Conservation (phyloP, 2,329 filamentous ascomycete genomes). For the Aplosporella prunicola region DNA sequence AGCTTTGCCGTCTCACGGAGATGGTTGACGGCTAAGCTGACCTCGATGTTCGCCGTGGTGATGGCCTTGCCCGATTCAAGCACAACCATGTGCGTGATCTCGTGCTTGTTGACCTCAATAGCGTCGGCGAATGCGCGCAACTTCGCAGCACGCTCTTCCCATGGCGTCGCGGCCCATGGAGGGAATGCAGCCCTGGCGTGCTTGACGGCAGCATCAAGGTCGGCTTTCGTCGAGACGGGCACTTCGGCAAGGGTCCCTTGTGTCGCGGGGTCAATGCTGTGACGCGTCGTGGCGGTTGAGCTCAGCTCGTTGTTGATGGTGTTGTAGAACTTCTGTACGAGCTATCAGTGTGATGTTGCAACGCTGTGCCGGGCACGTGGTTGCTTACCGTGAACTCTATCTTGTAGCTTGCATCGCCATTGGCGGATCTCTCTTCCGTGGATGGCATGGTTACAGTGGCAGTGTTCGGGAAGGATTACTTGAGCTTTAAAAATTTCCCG, state of each 20-base stretch:
- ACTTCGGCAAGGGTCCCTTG: slow-evolving; percentile 37
- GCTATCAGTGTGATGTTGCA: neutral
- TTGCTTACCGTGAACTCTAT: slow-evolving; percentile 1
- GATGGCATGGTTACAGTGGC: too few relatives aligned
- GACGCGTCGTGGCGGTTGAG: slow-evolving; percentile 33
- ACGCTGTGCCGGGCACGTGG: neutral
- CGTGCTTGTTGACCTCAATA: slow-evolving; percentile 16
- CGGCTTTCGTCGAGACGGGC: slow-evolving; percentile 36
- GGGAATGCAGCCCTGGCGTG: slow-evolving; percentile 36
- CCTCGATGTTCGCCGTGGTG: slow-evolving; percentile 14
- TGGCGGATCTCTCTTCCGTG: too few relatives aligned
- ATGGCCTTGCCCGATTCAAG: slow-evolving; percentile 19
- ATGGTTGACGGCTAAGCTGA: slow-evolving; percentile 15
- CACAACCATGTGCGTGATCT: slow-evolving; percentile 16
- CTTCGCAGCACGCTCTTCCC: slow-evolving; percentile 15
- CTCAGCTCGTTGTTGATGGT: slow-evolving; percentile 39
- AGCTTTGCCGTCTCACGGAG: slow-evolving; percentile 25
- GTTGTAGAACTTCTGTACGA: slow-evolving; percentile 24
- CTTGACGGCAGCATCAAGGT: slow-evolving; percentile 40
- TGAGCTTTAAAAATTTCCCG: too few relatives aligned
- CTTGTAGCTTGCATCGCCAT: too few relatives aligned
- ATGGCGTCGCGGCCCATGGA: slow-evolving; percentile 28
- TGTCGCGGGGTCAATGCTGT: slow-evolving; percentile 42
- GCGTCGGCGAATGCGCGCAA: slow-evolving; percentile 16
- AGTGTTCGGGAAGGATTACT: too few relatives aligned